Base-by-base conservation (phyloP, 2,329 filamentous ascomycete genomes). In the Tolypocladium album region DNA sequence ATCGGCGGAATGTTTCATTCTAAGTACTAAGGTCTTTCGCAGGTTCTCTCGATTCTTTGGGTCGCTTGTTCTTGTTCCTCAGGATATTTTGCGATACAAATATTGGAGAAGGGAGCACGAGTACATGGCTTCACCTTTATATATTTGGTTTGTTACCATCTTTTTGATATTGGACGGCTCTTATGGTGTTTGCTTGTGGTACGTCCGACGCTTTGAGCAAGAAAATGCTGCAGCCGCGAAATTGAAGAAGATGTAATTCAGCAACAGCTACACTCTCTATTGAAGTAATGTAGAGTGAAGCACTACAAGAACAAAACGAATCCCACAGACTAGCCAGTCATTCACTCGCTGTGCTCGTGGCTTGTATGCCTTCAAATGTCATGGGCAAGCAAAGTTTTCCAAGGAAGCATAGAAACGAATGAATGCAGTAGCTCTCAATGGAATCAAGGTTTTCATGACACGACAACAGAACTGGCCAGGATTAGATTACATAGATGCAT, bases 1-100 rank as follows among this genome's bases (percentile, higher is more conserved):
- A 47, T 4, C 4, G 13, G 8, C 3, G 8, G 7, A 8, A 47
- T 12, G 12, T 3, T 47, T 3, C 15, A 31, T 7, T 20, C 24
- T 34, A 3, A 20, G 15, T 27, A 8, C 47, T 52, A 17, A 20
- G 31, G 12, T 3, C 13, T 3, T 43, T 43, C 20, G 0, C 1
- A 59, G 58, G 58, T 55, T 56, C 17, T 59, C 58, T 12, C 42
- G 58, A 8, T 59, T 59, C 4, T 38, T 59, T 4, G 58, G 58
- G 34, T 59, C 58, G 1, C 57, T 58, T 9, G 47, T 58, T 27
- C 45, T 58, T 17, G 36, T 58, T 4, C 57, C 57, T 40, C 57
- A 58, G n/a, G 57, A 58, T n/a, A 20, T 58, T n/a, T 4, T 58
- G 13, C 57, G 57, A 13, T 58, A 58, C 47, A 52, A n/a, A 15